Conservation (phyloP, 2,329 filamentous ascomycete genomes). For the Colletotrichum zoysiae region DNA sequence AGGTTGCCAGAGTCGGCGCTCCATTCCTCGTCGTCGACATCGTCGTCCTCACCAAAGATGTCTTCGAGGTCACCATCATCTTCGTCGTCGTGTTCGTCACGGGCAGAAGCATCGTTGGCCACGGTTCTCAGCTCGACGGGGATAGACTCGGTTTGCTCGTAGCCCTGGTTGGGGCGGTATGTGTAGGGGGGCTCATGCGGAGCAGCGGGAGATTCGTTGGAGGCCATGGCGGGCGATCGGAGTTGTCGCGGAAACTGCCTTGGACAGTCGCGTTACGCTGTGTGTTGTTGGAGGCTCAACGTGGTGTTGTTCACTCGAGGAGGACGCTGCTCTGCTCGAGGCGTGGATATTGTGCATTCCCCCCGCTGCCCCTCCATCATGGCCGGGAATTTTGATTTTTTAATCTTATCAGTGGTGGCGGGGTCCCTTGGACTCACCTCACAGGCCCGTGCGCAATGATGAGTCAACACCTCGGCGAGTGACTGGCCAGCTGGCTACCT, state of each 20-base stretch:
- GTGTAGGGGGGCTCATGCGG: constrained; percentile 61
- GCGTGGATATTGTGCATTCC: constrained; percentile 12
- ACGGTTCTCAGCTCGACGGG: constrained; percentile 33
- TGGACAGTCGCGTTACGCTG: background rate
- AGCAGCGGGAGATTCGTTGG: constrained; percentile 52
- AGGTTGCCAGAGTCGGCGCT: constrained; percentile 74
- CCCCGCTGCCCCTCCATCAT: constrained; percentile 36
- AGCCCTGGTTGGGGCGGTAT: constrained; percentile 59
- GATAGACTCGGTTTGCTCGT: constrained; percentile 52
- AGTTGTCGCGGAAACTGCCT: background rate
- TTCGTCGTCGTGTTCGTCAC: constrained; percentile 43
- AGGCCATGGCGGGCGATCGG: constrained; percentile 27
- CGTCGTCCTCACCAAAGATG: constrained; percentile 69
- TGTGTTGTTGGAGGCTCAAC: background rate
- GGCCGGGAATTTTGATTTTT: constrained; percentile 32
- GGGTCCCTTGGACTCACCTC: constrained; percentile 13
- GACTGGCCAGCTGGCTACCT: background rate
- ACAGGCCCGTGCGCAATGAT: constrained; percentile 27
- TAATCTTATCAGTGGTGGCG: constrained; percentile 41
- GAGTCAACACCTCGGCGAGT: constrained; percentile 32
- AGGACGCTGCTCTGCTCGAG: constrained; percentile 8
- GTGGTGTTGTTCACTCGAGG: background rate
- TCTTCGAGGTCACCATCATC: constrained; percentile 58
- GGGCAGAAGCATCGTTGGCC: constrained; percentile 19
- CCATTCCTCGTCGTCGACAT: constrained; percentile 69